phyloP scores from a whole-genome alignment of 768 basidiomycete genomes.

The Lentinula aciculospora region DNA sequence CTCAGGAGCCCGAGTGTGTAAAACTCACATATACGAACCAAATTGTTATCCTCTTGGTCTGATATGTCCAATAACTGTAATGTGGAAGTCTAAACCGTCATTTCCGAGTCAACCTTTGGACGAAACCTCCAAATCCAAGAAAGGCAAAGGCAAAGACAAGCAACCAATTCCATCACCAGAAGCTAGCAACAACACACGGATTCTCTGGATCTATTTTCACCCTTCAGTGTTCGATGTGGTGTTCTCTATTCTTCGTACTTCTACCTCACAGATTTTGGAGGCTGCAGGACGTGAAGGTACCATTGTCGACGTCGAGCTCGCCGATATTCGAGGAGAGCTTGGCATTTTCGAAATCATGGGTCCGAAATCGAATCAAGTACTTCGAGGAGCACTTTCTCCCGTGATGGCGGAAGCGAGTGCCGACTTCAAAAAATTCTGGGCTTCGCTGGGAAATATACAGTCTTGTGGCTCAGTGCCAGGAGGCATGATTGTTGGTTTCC shows the following conservation, averaged over 20 bases:
- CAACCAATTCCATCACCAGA: neutral
- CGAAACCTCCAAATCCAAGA: conserved; percentile 13
- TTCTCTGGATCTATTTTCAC: conserved; percentile 76
- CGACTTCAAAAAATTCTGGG: conserved; percentile 73
- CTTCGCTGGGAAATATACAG: conserved; percentile 50
- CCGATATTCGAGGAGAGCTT: conserved; percentile 64
- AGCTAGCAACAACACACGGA: conserved; percentile 19
- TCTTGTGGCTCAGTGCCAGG: conserved; percentile 63
- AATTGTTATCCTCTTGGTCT: conserved; percentile 62
- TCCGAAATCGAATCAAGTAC: conserved; percentile 71
- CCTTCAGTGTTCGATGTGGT: conserved; percentile 63
- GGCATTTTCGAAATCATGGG: conserved; percentile 90
- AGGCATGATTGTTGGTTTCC: conserved; percentile 75
- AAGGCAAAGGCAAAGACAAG: conserved; percentile 28
- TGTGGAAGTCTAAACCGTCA: conserved; percentile 48
- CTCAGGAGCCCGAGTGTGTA: conserved; percentile 58
- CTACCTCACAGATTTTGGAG: conserved; percentile 47
- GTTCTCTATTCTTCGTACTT: conserved; percentile 42
- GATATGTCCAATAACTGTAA: conserved; percentile 63
- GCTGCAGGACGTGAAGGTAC: conserved; percentile 17
- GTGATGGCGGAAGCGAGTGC: conserved; percentile 39
- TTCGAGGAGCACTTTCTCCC: conserved; percentile 57
- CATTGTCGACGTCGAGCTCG: conserved; percentile 50
- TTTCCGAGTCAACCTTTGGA: neutral
- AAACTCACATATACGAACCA: conserved; percentile 62